These are phyloP conservation scores for Gleditsia sinensis DNA, from an alignment of 306 rosid genomes.

Conservation along the genomic window DNA sequence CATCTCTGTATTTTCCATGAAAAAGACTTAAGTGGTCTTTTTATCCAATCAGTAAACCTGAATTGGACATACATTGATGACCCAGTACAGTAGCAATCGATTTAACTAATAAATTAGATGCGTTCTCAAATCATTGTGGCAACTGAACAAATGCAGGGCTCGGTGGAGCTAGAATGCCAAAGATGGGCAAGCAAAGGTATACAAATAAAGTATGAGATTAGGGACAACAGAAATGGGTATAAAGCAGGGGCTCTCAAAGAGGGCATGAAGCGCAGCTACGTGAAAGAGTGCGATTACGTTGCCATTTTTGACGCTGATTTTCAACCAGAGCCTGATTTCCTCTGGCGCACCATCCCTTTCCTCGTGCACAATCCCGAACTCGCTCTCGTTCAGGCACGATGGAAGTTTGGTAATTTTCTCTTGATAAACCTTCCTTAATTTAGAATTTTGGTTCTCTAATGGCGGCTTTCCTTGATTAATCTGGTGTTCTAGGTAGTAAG, in stretches of 20 bases:
- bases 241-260: slow-evolving; percentile 90
- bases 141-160: slow-evolving; percentile 44
- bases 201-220: slow-evolving; percentile 73
- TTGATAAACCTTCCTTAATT: not conserved
- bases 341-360: slow-evolving; percentile 77
- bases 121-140: not conserved
- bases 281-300: slow-evolving; percentile 67
- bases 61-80: not conserved
- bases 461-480: not conserved
- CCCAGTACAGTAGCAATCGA: no score
- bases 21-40: not conserved
- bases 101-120: not conserved
- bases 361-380: slow-evolving; percentile 66
- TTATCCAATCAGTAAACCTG: no score
- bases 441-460: not conserved
- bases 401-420: slow-evolving; percentile 71
- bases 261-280: slow-evolving; percentile 79
- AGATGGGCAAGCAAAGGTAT: slow-evolving; percentile 87
- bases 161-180: slow-evolving; percentile 76
- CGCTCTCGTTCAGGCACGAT: slow-evolving; percentile 79
- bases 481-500: not conserved
- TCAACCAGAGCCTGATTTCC: slow-evolving; percentile 80
- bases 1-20: not conserved
- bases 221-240: slow-evolving; percentile 83
- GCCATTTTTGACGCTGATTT: slow-evolving; percentile 91